Conservation (phyloP, 2,329 filamentous ascomycete species). For the Curvularia eragrostidis region DNA sequence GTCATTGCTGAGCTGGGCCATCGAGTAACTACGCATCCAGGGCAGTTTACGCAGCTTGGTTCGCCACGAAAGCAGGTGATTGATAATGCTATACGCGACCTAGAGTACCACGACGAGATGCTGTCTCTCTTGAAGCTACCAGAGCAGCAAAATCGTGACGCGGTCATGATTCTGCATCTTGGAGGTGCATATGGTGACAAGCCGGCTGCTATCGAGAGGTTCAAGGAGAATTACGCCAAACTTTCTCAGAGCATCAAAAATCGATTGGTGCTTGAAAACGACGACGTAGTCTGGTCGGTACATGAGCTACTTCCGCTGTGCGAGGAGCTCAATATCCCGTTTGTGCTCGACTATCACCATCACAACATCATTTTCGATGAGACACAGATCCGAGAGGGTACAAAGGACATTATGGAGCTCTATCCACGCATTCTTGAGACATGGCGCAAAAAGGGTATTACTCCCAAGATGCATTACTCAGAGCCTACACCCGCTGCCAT, state of each 20-base stretch:
- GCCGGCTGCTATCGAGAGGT: slow-evolving; percentile 75
- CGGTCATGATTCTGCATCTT: slow-evolving; percentile 94
- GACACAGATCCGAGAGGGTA: slow-evolving; percentile 78
- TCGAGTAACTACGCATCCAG: slow-evolving; percentile 87
- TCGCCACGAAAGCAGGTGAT: slow-evolving; percentile 82
- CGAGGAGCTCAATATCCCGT: slow-evolving; percentile 90
- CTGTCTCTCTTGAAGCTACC: slow-evolving; percentile 78
- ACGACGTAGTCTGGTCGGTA: slow-evolving; percentile 91
- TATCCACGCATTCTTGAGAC: slow-evolving; percentile 81
- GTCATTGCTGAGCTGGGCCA: slow-evolving; percentile 81
- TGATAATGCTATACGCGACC: slow-evolving; percentile 75
- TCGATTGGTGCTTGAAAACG: slow-evolving; percentile 88
- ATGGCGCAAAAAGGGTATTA: slow-evolving; percentile 84
- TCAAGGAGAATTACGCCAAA: slow-evolving; percentile 73
- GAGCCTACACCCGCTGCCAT: slow-evolving; percentile 79
- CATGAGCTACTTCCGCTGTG: slow-evolving; percentile 90
- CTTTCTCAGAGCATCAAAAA: slow-evolving; percentile 75
- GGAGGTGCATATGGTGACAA: slow-evolving; percentile 92
- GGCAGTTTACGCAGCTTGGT: slow-evolving; percentile 87
- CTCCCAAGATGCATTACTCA: slow-evolving; percentile 96
- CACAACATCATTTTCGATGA: slow-evolving; percentile 91
- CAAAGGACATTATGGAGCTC: slow-evolving; percentile 76
- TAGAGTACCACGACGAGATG: slow-evolving; percentile 89
- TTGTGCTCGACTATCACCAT: slow-evolving; percentile 93
- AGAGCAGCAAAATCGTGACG: slow-evolving; percentile 79